Base-by-base conservation (phyloP, 2,329 filamentous ascomycete species). In the Xylaria sp. region DNA sequence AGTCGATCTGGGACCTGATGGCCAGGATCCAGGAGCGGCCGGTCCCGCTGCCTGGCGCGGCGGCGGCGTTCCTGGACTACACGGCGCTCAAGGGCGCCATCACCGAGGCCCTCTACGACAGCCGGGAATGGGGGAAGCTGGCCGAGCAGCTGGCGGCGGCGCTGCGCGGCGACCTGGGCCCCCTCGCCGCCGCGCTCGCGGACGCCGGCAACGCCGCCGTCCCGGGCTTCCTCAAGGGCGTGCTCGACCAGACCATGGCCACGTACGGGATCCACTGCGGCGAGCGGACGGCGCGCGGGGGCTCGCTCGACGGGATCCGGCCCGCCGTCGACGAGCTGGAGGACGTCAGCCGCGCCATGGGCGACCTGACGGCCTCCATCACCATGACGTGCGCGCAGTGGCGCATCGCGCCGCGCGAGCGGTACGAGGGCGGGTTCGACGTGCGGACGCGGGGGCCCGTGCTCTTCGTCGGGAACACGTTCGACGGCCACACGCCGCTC, bases 401-500 rank as follows among this genome's bases (percentile, higher is more conserved):
- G 75, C 61, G 54, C 17, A 50, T 74, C 7, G 56, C 67, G 2
- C 68, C 74, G 17, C 71, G 69, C 44, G 74, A 75, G 60, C 62
- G 65, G 19, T 73, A 71, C 42, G 56, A 50, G 5, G 69, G 66
- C 1, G 64, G 69, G 26, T 73, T 75, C 47, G 21, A 43, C 4
- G 54, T 64, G n/a, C 56, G 48, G 41, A 60, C 63, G 6, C 48
- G 49, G 19, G 59, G 54, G 29, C 62, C 63, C 1, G 18, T 76
- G 2, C 60, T 78, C 2, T 50, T 78, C 7, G 63, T 77, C 9
- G 69, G 71, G 8, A 76, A 74, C 52, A 69, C 65, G 0, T 66
- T 63, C 20, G 75, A 78, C 46, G 67, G 70, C 0, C 63, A 70
- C 5, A 76, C 72, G 2, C 74, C 75, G 2, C 59, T 77, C 8